These are phyloP conservation scores for Trichoderma atroviride DNA, from an alignment of 2,329 filamentous ascomycete genomes.

Conservation along the genomic window DNA sequence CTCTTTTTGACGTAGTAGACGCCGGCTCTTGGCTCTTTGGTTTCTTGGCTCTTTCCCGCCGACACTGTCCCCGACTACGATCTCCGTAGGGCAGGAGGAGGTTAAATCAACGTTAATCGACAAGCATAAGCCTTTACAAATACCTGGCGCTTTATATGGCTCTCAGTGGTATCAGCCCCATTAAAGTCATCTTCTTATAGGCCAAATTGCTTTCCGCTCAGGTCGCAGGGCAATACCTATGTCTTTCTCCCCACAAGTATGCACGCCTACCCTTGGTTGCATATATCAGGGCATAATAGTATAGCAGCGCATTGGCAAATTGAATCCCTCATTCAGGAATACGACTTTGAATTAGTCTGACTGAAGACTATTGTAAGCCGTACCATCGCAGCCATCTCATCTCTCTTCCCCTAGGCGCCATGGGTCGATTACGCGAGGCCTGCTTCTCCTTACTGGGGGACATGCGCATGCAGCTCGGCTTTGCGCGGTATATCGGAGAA, in stretches of 20 bases:
- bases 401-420: slow-evolving; percentile 8
- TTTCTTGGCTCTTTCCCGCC: not conserved
- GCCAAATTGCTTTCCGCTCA: too few species aligned
- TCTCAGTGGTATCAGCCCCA: not conserved
- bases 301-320: not conserved
- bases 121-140: not conserved
- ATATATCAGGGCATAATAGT: too few species aligned
- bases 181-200: not conserved
- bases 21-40: slow-evolving; percentile 18
- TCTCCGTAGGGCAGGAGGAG: slow-evolving; percentile 4
- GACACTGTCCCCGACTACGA: not conserved
- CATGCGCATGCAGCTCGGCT: not conserved
- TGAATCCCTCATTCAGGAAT: not conserved
- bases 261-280: too few species aligned
- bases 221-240: not conserved
- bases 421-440: slow-evolving; percentile 6
- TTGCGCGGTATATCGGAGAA: not conserved
- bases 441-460: slow-evolving; percentile 9
- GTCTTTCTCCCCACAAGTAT: too few species aligned
- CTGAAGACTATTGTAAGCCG: not conserved
- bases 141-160: too few species aligned
- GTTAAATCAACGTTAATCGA: slow-evolving; percentile 21
- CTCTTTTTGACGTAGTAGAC: slow-evolving; percentile 6
- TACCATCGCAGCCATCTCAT: not conserved
- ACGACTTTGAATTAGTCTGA: not conserved